phyloP scores from a whole-genome alignment of 805 yeast genomes.

The Wickerhamiella kurtzmanii region DNA sequence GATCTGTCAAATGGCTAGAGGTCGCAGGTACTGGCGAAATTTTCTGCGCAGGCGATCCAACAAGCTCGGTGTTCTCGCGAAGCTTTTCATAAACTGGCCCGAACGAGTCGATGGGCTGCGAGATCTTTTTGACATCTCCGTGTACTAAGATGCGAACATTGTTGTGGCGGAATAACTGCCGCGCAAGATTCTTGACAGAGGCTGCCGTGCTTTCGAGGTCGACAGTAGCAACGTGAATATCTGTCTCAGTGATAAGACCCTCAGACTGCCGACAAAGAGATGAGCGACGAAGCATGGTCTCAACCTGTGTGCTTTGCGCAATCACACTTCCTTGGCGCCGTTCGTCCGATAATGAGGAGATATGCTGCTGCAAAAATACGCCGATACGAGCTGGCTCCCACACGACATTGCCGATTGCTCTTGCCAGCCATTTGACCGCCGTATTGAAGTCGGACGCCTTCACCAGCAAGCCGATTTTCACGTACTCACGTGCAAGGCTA shows the following conservation, averaged over 20 bases:
- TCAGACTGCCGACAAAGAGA: conserved; percentile 58
- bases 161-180: conserved; percentile 38
- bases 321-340: conserved; percentile 53
- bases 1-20: conserved; percentile 33
- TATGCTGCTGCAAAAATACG: conserved; percentile 47
- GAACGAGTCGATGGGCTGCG: conserved; percentile 36
- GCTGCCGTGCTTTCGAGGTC: conserved; percentile 33
- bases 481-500: conserved; percentile 50
- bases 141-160: conserved; percentile 56
- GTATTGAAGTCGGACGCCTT: conserved; percentile 45
- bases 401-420: conserved; percentile 47
- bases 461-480: conserved; percentile 49
- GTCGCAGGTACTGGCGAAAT: background rate
- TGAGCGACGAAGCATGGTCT: conserved; percentile 39
- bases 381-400: conserved; percentile 63
- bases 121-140: conserved; percentile 49
- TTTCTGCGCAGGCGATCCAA: background rate
- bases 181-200: conserved; percentile 41
- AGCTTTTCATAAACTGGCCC: background rate
- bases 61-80: background rate
- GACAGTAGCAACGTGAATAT: conserved; percentile 39
- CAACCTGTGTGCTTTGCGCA: conserved; percentile 48
- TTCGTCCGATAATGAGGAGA: conserved; percentile 46
- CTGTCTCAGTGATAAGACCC: conserved; percentile 46
- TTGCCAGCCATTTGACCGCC: conserved; percentile 66